Evolutionary conservation across 1,139 yeast species (phyloP).

Genomic region (Candida sojae): DNA sequence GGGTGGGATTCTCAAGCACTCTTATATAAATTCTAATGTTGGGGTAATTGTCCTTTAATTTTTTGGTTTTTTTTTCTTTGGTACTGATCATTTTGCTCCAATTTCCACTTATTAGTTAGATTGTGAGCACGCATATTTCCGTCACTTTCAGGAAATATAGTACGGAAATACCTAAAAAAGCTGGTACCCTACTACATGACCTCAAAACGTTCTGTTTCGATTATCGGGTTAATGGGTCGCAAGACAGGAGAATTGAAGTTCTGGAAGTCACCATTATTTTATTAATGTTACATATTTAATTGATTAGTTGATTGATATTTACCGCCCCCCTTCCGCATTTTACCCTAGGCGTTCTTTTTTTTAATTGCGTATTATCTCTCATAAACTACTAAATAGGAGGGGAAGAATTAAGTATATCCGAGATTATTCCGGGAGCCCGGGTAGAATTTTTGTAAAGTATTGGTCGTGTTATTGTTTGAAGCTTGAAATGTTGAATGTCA

Average conservation of each 20-base stretch:
- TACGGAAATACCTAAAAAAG: constrained; percentile 6
- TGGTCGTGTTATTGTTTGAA: no score
- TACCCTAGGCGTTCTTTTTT: no score
- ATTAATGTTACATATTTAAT: no score
- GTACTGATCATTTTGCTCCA: no score
- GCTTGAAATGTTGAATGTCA: no score
- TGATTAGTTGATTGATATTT: no score
- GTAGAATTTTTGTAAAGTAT: background rate
- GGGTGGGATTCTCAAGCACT: background rate
- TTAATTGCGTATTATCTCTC: no score
- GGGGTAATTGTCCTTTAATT: background rate
- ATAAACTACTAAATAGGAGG: background rate
- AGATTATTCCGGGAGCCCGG: background rate
- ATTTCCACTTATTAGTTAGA: background rate
- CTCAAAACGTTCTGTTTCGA: background rate
- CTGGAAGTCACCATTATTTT: background rate
- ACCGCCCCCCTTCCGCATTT: no score
- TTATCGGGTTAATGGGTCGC: no score
- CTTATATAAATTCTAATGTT: background rate
- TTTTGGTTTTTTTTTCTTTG: background rate
- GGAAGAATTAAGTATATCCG: background rate
- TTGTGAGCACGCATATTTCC: constrained; percentile 1
- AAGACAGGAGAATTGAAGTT: no score
- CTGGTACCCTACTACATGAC: background rate
- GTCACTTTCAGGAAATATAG: constrained; percentile 1